Evolutionary conservation across 331 rosid species (phyloP).

Genomic region (Stylosanthes scabra): DNA sequence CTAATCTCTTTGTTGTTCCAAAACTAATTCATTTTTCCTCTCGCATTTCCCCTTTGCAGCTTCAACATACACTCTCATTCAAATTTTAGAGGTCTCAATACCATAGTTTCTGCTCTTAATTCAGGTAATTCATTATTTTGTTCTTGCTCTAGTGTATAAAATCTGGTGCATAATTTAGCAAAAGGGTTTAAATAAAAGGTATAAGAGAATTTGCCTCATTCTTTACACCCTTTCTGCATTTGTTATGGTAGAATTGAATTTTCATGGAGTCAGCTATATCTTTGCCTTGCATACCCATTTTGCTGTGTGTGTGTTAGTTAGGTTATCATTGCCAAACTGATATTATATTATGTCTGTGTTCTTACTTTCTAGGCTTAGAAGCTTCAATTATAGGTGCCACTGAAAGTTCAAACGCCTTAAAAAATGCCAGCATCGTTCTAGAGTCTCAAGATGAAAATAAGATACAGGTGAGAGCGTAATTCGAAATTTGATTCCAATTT

Average conservation of each 20-base stretch:
- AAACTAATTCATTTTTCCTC: background rate
- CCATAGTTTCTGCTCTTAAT: conserved; percentile 52
- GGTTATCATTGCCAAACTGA: background rate
- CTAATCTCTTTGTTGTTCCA: background rate
- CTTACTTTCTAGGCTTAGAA: conserved; percentile 63
- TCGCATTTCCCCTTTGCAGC: conserved; percentile 38
- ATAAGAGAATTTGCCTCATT: too few relatives aligned
- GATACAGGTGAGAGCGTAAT: conserved; percentile 64
- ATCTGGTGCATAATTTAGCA: too few relatives aligned
- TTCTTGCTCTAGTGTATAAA: conserved; percentile 4
- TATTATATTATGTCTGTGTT: conserved; percentile 27
- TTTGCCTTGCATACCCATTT: background rate
- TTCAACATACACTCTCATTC: conserved; percentile 34
- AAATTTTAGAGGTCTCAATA: conserved; percentile 38
- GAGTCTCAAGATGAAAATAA: conserved; percentile 64
- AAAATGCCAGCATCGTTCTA: conserved; percentile 56
- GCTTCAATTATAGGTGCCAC: conserved; percentile 67
- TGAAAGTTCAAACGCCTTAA: conserved; percentile 45
- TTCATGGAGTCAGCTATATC: background rate
- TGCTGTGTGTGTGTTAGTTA: background rate
- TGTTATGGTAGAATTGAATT: background rate
- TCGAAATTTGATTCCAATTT: conserved; percentile 14
- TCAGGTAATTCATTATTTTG: conserved; percentile 55
- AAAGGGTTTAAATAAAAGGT: background rate
- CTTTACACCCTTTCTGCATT: too few relatives aligned